Evolutionary conservation across 352 stramenopile species (phyloP).

Genomic region (Pythium myriotylum): DNA sequence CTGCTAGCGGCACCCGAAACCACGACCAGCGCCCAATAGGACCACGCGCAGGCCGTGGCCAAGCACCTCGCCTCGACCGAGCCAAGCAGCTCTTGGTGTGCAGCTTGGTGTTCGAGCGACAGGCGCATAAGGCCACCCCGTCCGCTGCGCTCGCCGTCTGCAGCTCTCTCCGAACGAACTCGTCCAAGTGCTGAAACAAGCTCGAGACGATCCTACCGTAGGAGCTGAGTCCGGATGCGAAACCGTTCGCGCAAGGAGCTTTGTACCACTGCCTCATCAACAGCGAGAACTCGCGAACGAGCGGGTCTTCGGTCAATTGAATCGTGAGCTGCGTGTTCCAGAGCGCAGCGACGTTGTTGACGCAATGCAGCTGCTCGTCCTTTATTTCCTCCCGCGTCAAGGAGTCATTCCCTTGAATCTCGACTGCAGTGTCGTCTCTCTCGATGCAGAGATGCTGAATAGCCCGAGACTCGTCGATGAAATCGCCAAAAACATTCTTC

Average conservation of each 20-base stretch:
- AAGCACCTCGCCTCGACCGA: conserved; percentile 38
- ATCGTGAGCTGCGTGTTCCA: conserved; percentile 78
- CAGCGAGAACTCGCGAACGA: conserved; percentile 24
- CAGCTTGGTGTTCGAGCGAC: conserved; percentile 39
- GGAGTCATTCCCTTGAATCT: conserved; percentile 44
- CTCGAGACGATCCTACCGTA: conserved; percentile 38
- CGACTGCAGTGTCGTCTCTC: conserved; percentile 31
- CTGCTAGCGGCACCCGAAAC: conserved; percentile 26
- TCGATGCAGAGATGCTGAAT: conserved; percentile 8
- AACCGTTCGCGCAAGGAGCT: conserved; percentile 29
- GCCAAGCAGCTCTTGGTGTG: conserved; percentile 43
- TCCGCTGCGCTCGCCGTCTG: conserved; percentile 70
- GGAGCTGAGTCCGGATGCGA: conserved; percentile 34
- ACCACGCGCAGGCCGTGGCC: conserved; percentile 57
- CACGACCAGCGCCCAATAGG: conserved; percentile 54
- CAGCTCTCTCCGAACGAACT: conserved; percentile 35
- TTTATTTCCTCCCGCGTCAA: conserved; percentile 70
- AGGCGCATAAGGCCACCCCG: conserved; percentile 52
- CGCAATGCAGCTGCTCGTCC: conserved; percentile 61
- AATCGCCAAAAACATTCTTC: conserved; percentile 6
- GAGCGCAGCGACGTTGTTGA: conserved; percentile 60
- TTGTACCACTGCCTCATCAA: conserved; percentile 68
- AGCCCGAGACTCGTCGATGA: background rate
- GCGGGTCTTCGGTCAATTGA: conserved; percentile 11
- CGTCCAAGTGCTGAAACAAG: conserved; percentile 24